Percentiles rank a stretch among this genome's conserved stretches.
Conservation (phyloP, 2,329 filamentous ascomycete species). For the Beauveria medogensis region DNA sequence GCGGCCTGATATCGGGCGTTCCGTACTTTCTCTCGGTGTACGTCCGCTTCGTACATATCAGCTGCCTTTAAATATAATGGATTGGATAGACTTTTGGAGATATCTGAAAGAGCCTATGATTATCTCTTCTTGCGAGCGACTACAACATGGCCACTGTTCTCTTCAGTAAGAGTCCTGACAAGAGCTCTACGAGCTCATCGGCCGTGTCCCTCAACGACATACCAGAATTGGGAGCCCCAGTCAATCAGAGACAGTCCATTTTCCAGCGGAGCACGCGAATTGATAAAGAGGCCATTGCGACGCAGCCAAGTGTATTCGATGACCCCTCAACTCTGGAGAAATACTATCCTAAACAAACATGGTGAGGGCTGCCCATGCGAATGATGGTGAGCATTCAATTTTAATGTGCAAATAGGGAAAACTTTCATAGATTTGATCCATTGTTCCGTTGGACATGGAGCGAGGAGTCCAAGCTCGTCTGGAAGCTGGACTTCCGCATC, state of each 20-base stretch:
- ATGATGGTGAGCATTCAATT: too few relatives aligned
- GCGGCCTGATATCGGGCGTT: neutral
- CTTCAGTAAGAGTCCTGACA: conserved; percentile 2
- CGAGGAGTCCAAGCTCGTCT: conserved; percentile 29
- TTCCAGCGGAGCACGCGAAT: conserved; percentile 22
- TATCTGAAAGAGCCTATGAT: neutral
- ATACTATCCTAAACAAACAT: conserved; percentile 24
- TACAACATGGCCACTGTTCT: conserved; percentile 13
- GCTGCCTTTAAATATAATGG: neutral
- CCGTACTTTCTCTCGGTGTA: neutral
- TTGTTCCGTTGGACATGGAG: conserved; percentile 33
- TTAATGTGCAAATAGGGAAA: conserved; percentile 23
- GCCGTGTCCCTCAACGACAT: conserved; percentile 11
- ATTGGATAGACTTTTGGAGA: neutral
- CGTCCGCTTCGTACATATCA: neutral
- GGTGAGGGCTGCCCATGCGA: conserved; percentile 9
- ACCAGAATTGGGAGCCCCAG: conserved; percentile 22
- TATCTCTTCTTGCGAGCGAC: neutral
- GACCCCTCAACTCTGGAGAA: conserved; percentile 26
- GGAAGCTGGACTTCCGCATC: conserved; percentile 34
- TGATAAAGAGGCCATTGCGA: conserved; percentile 28
- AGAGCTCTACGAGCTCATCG: conserved; percentile 8
- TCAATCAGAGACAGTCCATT: conserved; percentile 24
- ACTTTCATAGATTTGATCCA: conserved; percentile 39
- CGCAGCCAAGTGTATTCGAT: conserved; percentile 32